phyloP scores from a whole-genome alignment of 1,139 yeast species.

The Hemisphaericaspora xylofermentans region DNA sequence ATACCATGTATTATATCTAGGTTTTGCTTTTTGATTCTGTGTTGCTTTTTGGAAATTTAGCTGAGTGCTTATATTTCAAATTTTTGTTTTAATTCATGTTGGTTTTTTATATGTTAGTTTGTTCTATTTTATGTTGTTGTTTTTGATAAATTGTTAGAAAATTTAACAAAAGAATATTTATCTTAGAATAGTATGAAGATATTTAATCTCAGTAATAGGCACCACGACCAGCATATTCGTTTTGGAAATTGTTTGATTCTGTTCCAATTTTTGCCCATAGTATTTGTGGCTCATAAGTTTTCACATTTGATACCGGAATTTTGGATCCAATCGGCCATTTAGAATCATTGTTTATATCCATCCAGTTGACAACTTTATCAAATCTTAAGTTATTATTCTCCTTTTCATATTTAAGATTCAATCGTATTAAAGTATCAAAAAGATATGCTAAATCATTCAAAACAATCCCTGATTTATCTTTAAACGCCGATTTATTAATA shows the following conservation, averaged over 20 bases:
- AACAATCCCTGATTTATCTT: conserved; percentile 34
- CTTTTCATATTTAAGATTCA: conserved; percentile 41
- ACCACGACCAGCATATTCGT: conserved; percentile 14
- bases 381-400: conserved; percentile 44
- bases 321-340: conserved; percentile 48
- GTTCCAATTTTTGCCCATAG: background rate
- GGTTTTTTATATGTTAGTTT: no score
- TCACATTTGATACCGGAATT: conserved; percentile 30
- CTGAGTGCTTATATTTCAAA: no score
- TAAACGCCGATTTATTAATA: conserved; percentile 37
- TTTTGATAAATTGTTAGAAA: no score
- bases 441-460: conserved; percentile 38
- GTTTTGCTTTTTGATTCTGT: no score
- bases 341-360: conserved; percentile 36
- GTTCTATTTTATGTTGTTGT: no score
- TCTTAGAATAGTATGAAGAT: no score
- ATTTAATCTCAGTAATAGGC: conserved; percentile 15
- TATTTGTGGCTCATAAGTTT: conserved; percentile 14
- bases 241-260: background rate
- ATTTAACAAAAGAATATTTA: no score
- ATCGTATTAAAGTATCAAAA: conserved; percentile 39
- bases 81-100: no score
- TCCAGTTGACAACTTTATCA: conserved; percentile 38
- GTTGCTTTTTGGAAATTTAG: no score
- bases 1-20: conserved; percentile 15